Evolutionary conservation across 768 basidiomycete genomes (phyloP).

Genomic region (Lactarius sp.): DNA sequence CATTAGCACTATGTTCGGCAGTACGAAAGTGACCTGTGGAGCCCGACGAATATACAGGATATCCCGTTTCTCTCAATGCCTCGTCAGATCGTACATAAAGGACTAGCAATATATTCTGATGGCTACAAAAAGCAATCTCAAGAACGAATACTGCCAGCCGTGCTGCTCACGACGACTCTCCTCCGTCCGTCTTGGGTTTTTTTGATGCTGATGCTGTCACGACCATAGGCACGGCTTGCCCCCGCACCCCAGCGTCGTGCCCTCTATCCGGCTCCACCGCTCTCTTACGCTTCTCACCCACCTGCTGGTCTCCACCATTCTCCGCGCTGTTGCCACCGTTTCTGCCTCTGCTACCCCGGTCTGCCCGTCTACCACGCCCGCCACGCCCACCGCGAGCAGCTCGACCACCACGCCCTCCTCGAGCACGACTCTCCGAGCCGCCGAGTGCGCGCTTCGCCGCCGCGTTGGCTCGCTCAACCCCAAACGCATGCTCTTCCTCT

Average conservation of each 20-base stretch:
- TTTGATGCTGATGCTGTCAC: slow-evolving; percentile 31
- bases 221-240: slow-evolving; percentile 50
- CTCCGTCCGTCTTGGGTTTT: slow-evolving; percentile 40
- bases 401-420: slow-evolving; percentile 48
- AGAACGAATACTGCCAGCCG: neutral
- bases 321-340: slow-evolving; percentile 25
- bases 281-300: slow-evolving; percentile 73
- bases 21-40: neutral
- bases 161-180: slow-evolving; percentile 18
- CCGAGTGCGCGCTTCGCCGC: slow-evolving; percentile 48
- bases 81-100: neutral
- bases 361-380: slow-evolving; percentile 24
- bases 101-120: slow-evolving; percentile 13
- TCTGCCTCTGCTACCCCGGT: slow-evolving; percentile 26
- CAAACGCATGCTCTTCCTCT: slow-evolving; percentile 67
- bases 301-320: slow-evolving; percentile 38
- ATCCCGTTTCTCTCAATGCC: neutral
- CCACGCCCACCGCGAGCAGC: slow-evolving; percentile 35
- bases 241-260: slow-evolving; percentile 57
- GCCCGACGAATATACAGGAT: neutral
- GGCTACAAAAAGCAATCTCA: slow-evolving; percentile 11
- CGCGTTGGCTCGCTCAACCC: slow-evolving; percentile 69
- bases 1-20: neutral
- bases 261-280: slow-evolving; percentile 76
- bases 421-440: slow-evolving; percentile 27